phyloP scores from a whole-genome alignment of 148 eudicot genomes.

The Tetragonia tetragonoides region DNA sequence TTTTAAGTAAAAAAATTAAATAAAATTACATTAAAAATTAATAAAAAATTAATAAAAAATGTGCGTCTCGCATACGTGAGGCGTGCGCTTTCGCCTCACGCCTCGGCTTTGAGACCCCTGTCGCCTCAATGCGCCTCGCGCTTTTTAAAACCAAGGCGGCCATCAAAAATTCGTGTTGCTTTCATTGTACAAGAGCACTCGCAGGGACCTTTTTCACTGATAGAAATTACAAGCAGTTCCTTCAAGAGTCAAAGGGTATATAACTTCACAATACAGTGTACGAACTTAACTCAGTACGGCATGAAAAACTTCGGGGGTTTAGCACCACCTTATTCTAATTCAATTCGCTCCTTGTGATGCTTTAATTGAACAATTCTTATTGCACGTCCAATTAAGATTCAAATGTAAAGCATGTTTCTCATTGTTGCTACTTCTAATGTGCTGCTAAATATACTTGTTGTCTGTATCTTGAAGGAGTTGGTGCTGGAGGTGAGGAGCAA shows the following conservation, averaged over 20 bases:
- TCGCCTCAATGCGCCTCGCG: too few species aligned
- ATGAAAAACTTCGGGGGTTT: neutral
- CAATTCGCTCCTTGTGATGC: neutral
- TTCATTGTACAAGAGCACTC: neutral
- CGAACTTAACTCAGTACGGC: neutral
- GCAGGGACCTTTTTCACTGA: neutral
- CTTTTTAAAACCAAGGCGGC: too few species aligned
- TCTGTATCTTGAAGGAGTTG: constrained; percentile 70
- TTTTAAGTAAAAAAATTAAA: too few species aligned
- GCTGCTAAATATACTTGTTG: constrained; percentile 14
- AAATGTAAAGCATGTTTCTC: neutral
- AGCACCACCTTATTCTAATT: neutral
- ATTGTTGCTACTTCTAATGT: neutral
- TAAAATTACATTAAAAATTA: too few species aligned
- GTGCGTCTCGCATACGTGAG: too few species aligned
- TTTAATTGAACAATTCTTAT: neutral
- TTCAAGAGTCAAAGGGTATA: neutral
- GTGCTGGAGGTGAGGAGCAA: constrained; percentile 99
- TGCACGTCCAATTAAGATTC: too few species aligned
- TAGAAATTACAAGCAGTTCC: neutral
- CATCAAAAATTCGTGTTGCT: neutral
- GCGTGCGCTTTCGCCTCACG: too few species aligned
- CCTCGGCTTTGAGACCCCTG: too few species aligned
- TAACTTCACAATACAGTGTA: neutral
- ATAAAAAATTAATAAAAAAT: too few species aligned